Conservation (phyloP, 176 grass and related monocot species). For the Pharus latifolius region DNA sequence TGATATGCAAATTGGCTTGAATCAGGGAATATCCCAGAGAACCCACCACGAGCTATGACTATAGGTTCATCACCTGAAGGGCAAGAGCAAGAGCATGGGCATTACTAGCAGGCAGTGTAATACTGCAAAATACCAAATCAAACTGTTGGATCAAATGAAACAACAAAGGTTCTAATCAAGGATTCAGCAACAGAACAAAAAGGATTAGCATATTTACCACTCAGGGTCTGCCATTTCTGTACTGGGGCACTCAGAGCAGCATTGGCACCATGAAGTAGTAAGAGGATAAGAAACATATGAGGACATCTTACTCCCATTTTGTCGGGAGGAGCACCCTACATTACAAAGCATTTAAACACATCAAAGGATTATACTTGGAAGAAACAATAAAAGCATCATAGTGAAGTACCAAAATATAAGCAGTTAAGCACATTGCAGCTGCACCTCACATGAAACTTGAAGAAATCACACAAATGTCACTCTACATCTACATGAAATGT, state of each 20-base stretch:
- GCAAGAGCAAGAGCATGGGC: not conserved
- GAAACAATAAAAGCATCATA: not conserved
- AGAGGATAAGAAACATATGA: constrained; percentile 45
- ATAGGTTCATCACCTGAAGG: constrained; percentile 42
- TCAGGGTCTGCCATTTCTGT: constrained; percentile 64
- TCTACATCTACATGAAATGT: too few species aligned
- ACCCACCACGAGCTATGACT: constrained; percentile 71
- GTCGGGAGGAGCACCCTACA: constrained; percentile 53
- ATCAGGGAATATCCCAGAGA: constrained; percentile 75
- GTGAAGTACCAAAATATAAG: too few species aligned
- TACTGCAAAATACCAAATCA: not conserved
- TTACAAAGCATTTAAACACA: not conserved
- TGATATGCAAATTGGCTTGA: constrained; percentile 53
- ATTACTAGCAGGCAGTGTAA: not conserved
- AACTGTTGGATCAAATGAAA: not conserved
- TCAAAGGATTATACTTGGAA: not conserved
- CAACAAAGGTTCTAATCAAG: not conserved
- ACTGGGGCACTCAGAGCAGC: constrained; percentile 27
- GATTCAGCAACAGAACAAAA: not conserved
- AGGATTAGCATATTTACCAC: too few species aligned
- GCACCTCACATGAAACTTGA: too few species aligned
- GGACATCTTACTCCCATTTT: constrained; percentile 50
- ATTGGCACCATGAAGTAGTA: constrained; percentile 42
- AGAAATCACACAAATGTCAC: too few species aligned
- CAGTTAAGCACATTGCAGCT: too few species aligned